Conservation (phyloP, 2,329 filamentous ascomycete genomes). For the Trichoderma sp. region DNA sequence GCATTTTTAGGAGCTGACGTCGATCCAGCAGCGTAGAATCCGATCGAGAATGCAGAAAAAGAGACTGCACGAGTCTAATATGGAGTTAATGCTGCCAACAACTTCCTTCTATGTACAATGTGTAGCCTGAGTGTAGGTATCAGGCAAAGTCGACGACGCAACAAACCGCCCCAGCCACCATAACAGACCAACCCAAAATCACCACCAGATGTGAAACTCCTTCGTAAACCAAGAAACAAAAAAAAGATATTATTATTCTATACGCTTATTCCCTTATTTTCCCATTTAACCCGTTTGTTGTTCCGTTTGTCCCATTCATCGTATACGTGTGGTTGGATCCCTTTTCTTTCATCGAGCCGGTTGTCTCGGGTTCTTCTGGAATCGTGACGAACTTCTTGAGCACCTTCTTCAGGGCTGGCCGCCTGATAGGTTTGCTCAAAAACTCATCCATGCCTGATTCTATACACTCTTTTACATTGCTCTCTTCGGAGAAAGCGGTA, state of each 20-base stretch:
- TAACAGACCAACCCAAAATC: too few species aligned
- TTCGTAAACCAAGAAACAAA: neutral
- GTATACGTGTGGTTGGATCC: neutral
- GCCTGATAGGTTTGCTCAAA: conserved; percentile 71
- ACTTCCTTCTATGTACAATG: neutral
- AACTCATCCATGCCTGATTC: conserved; percentile 94
- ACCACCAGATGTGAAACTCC: neutral
- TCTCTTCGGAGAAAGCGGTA: conserved; percentile 88
- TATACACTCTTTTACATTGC: conserved; percentile 82
- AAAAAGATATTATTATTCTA: conserved; percentile 7
- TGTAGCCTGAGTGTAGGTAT: neutral
- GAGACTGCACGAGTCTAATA: neutral
- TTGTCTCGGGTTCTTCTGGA: conserved; percentile 57
- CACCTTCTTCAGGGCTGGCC: conserved; percentile 84
- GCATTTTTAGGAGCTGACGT: neutral
- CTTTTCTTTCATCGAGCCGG: neutral
- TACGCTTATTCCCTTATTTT: conserved; percentile 4
- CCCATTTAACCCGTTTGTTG: neutral
- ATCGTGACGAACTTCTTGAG: conserved; percentile 83
- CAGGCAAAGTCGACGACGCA: neutral
- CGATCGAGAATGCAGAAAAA: neutral
- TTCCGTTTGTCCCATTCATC: conserved; percentile 3
- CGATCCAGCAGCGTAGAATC: neutral
- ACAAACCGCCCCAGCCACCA: neutral
- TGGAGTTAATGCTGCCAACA: neutral